phyloP scores from a whole-genome alignment of 371 early-diverging fungal species.

The Mortierella sp. region DNA sequence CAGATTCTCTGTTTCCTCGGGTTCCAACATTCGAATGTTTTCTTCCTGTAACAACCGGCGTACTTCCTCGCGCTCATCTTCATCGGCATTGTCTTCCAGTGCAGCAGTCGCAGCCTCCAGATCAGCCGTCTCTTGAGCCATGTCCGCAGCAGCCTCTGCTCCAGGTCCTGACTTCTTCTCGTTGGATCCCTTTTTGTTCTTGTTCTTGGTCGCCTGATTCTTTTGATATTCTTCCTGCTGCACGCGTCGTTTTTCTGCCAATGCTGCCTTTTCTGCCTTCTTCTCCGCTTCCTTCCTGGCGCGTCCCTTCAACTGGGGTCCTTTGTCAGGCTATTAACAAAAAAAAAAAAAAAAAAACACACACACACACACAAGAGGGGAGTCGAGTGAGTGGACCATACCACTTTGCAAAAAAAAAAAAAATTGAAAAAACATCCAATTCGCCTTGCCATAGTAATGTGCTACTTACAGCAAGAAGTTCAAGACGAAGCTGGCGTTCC shows the following conservation, averaged over 20 bases:
- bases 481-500: conserved; percentile 84
- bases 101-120: conserved; percentile 12
- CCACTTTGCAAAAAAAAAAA: too few species aligned
- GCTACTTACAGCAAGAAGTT: conserved; percentile 80
- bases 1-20: conserved; percentile 71
- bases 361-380: background rate
- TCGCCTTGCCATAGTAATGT: too few species aligned
- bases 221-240: conserved; percentile 47
- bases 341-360: background rate
- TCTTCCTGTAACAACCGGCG: conserved; percentile 79
- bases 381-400: too few species aligned
- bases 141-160: background rate
- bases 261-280: conserved; percentile 57
- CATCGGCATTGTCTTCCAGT: conserved; percentile 25
- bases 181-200: conserved; percentile 5
- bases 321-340: conserved; percentile 67
- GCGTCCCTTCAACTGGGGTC: conserved; percentile 78
- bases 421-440: too few species aligned
- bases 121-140: background rate
- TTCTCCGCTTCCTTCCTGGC: conserved; percentile 70
- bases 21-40: conserved; percentile 74
- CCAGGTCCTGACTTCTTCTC: conserved; percentile 11
- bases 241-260: conserved; percentile 34
- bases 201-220: conserved; percentile 12
- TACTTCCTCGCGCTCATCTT: conserved; percentile 69